These are phyloP conservation scores for Exophiala spinifera DNA, from an alignment of 2,329 filamentous ascomycete species.

Conservation along the genomic window DNA sequence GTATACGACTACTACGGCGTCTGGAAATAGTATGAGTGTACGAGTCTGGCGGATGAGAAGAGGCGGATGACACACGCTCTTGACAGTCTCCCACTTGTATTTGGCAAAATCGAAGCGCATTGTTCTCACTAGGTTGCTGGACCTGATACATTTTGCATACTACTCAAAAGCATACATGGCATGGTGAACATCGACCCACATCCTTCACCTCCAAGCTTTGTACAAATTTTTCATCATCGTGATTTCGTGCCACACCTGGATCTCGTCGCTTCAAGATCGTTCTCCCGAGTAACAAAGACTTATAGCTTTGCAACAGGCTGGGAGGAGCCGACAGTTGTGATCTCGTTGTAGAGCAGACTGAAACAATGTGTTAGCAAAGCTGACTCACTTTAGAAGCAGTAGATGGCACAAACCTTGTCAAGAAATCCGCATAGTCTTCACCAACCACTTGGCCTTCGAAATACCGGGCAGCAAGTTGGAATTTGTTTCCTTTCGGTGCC, in stretches of 20 bases:
- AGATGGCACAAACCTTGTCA: constrained; percentile 66
- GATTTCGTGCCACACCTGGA: neutral
- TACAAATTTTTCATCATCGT: neutral
- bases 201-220: neutral
- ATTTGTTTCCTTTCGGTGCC: constrained; percentile 87
- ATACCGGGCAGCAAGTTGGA: constrained; percentile 83
- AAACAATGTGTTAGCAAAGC: constrained; percentile 19
- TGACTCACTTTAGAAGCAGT: constrained; percentile 23
- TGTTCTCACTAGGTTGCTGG: neutral
- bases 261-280: neutral
- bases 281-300: neutral
- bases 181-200: neutral
- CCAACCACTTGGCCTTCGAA: constrained; percentile 91
- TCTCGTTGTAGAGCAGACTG: constrained; percentile 83
- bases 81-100: no score
- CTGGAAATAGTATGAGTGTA: no score
- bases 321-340: constrained; percentile 67
- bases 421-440: constrained; percentile 95
- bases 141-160: constrained; percentile 6
- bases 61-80: no score
- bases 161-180: constrained; percentile 12
- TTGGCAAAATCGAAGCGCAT: no score
- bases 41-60: no score
- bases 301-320: constrained; percentile 58
- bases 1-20: no score